Conservation (phyloP, 805 yeast species). For the Lipomyces japonicus region DNA sequence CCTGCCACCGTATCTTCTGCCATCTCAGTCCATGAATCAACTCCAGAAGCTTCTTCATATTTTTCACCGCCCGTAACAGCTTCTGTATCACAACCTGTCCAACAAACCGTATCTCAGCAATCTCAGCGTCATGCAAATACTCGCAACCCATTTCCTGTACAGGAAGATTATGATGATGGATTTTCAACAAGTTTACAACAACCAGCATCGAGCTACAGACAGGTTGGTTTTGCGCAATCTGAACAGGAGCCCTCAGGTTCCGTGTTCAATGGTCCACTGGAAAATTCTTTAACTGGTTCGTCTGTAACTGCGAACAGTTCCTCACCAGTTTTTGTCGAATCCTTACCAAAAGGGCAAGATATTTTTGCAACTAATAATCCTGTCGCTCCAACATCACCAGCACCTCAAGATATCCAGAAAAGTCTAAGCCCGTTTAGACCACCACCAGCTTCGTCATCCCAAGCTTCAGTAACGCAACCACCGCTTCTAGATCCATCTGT, state of each 20-base stretch:
- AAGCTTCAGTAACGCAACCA: neutral
- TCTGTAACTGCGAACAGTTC: too few species aligned
- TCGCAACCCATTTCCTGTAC: slow-evolving; percentile 25
- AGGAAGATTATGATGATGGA: slow-evolving; percentile 3
- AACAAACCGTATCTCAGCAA: neutral
- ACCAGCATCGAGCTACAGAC: slow-evolving; percentile 9
- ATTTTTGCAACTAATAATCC: too few species aligned
- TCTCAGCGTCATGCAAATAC: slow-evolving; percentile 2
- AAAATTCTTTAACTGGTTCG: too few species aligned
- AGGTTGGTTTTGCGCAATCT: slow-evolving; percentile 6
- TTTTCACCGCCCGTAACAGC: slow-evolving; percentile 23
- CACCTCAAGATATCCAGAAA: too few species aligned
- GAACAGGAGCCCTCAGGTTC: neutral
- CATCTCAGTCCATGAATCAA: slow-evolving; percentile 2
- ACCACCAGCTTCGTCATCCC: too few species aligned
- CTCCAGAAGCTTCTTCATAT: slow-evolving; percentile 21
- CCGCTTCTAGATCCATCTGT: slow-evolving; percentile 8
- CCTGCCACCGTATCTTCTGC: slow-evolving; percentile 9
- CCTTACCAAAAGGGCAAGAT: too few species aligned
- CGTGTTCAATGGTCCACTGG: too few species aligned
- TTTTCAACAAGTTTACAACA: neutral
- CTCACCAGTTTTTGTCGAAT: too few species aligned
- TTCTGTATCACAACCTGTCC: slow-evolving; percentile 13
- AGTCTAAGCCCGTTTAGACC: too few species aligned
- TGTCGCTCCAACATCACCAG: too few species aligned